These are phyloP conservation scores for Neospermospora avenae DNA, from an alignment of 2,329 filamentous ascomycete genomes.

Conservation along the genomic window DNA sequence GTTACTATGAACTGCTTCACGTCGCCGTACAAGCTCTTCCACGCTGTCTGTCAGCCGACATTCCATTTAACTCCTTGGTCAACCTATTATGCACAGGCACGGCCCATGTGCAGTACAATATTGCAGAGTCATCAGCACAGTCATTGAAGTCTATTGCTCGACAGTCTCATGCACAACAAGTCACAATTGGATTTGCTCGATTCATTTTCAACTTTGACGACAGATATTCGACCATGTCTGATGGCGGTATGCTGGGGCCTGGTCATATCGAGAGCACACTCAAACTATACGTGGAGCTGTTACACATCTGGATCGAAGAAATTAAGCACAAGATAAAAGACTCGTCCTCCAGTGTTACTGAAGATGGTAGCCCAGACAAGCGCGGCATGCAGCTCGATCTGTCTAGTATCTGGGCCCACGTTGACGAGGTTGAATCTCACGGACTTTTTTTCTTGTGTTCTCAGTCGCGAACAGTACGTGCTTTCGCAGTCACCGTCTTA, in stretches of 20 bases:
- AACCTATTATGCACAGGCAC: conserved; percentile 95
- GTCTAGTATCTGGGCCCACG: conserved; percentile 85
- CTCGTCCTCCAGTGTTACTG: conserved; percentile 60
- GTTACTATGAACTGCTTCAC: conserved; percentile 92
- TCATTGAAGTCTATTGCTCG: conserved; percentile 93
- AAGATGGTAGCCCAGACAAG: conserved; percentile 62
- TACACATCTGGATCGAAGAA: conserved; percentile 97
- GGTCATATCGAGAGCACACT: conserved; percentile 94
- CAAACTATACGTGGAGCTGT: conserved; percentile 84
- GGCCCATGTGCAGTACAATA: conserved; percentile 88
- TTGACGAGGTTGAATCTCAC: conserved; percentile 95
- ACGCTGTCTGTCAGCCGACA: conserved; percentile 85
- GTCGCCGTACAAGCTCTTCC: conserved; percentile 94
- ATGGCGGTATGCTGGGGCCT: conserved; percentile 91
- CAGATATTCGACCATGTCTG: conserved; percentile 94
- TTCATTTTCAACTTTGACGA: conserved; percentile 99
- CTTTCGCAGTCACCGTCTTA: conserved; percentile 88
- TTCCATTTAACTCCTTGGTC: conserved; percentile 89
- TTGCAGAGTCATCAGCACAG: conserved; percentile 86
- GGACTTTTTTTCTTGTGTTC: conserved; percentile 97
- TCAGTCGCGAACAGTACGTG: conserved; percentile 82
- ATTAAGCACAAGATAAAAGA: conserved; percentile 83
- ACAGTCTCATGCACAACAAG: conserved; percentile 89
- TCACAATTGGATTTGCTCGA: conserved; percentile 91
- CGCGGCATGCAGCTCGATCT: conserved; percentile 77